Evolutionary conservation across 805 yeast genomes (phyloP).

Genomic region (Sungouiella thailandica): DNA sequence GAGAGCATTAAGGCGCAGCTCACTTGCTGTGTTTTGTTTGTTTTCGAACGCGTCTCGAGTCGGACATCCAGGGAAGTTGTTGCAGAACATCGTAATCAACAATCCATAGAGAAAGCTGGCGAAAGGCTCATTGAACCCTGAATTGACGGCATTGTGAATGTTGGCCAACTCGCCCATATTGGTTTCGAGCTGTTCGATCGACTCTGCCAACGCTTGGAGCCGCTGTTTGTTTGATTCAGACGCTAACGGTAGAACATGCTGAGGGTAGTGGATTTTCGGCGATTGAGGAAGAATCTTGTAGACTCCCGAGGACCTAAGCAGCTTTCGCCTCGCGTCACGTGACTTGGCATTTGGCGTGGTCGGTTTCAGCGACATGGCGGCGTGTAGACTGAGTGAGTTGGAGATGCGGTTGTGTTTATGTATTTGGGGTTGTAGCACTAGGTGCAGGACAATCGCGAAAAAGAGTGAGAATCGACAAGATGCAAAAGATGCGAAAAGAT

Average conservation of each 20-base stretch:
- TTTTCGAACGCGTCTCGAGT: slow-evolving; percentile 30
- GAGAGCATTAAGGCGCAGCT: slow-evolving; percentile 19
- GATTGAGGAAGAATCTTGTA: slow-evolving; percentile 27
- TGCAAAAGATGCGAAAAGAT: too few species aligned
- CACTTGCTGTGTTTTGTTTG: slow-evolving; percentile 13
- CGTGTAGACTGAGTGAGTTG: too few species aligned
- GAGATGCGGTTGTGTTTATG: too few species aligned
- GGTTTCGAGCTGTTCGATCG: slow-evolving; percentile 50
- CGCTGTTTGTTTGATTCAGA: slow-evolving; percentile 33
- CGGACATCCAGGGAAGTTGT: slow-evolving; percentile 54
- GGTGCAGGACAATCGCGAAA: too few species aligned
- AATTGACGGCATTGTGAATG: slow-evolving; percentile 57
- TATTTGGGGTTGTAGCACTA: not conserved
- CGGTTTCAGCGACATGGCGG: slow-evolving; percentile 7
- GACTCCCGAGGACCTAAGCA: slow-evolving; percentile 21
- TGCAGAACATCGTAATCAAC: slow-evolving; percentile 84
- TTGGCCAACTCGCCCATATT: slow-evolving; percentile 53
- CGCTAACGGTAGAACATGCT: slow-evolving; percentile 40
- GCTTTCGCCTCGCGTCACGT: slow-evolving; percentile 13
- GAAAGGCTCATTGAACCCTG: slow-evolving; percentile 69
- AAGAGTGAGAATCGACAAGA: too few species aligned
- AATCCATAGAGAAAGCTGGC: slow-evolving; percentile 75
- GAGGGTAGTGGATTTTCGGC: slow-evolving; percentile 42
- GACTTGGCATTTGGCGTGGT: slow-evolving; percentile 7
- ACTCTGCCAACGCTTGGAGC: slow-evolving; percentile 35